Conservation (phyloP, 164 flowering plant species). For the Dillenia turbinata region DNA sequence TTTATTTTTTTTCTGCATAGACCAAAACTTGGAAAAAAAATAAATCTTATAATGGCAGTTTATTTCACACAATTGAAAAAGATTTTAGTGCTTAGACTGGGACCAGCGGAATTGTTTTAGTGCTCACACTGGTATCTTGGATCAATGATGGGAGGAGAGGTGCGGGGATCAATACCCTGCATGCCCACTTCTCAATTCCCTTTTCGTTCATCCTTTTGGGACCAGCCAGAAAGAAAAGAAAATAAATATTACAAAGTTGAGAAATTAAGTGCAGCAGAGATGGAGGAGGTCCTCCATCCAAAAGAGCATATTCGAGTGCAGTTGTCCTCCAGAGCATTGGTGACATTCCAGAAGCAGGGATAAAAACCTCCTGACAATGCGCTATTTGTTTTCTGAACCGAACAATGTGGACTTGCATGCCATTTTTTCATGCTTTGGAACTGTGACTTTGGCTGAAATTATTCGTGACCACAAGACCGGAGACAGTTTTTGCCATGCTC, state of each 20-base stretch:
- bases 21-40: no score
- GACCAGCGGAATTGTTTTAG: no score
- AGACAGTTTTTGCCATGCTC: slow-evolving; percentile 85
- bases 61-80: no score
- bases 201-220: no score
- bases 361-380: slow-evolving; percentile 92
- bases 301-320: slow-evolving; percentile 93
- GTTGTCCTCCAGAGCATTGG: slow-evolving; percentile 97
- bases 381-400: slow-evolving; percentile 64
- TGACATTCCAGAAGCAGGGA: slow-evolving; percentile 95
- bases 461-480: slow-evolving; percentile 94
- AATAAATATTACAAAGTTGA: no score
- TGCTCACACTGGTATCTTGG: no score
- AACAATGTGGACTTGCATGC: slow-evolving; percentile 95
- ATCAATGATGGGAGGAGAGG: no score
- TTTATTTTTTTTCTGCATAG: background rate
- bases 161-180: no score
- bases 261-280: slow-evolving; percentile 43
- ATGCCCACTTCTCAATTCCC: no score
- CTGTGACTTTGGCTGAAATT: slow-evolving; percentile 77
- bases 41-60: no score
- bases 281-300: slow-evolving; percentile 69
- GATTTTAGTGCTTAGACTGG: no score
- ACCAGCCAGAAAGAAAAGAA: no score
- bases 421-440: slow-evolving; percentile 94